phyloP scores from a whole-genome alignment of 305 asterid species.

The Andrographis paniculata region DNA sequence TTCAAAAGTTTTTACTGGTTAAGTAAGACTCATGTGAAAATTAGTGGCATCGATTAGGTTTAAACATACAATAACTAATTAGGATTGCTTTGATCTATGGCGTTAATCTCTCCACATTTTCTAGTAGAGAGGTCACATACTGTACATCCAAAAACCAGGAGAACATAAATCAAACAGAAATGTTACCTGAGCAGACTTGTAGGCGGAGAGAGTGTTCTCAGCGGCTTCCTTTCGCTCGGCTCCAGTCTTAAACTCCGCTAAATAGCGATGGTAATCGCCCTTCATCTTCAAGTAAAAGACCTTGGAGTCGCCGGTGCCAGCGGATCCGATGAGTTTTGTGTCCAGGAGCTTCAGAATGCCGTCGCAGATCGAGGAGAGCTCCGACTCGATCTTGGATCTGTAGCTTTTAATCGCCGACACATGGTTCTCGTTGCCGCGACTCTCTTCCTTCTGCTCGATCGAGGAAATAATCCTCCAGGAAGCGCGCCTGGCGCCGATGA shows the following conservation, averaged over 20 bases:
- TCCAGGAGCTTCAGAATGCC: conserved; percentile 72
- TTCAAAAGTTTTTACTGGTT: neutral
- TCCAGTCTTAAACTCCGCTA: conserved; percentile 79
- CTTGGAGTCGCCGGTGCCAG: conserved; percentile 61
- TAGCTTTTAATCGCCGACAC: conserved; percentile 51
- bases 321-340: conserved; percentile 60
- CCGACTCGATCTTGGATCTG: conserved; percentile 81
- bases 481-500: conserved; percentile 78
- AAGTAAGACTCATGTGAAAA: no score
- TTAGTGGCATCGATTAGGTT: no score
- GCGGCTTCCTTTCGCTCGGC: conserved; percentile 81
- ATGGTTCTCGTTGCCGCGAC: conserved; percentile 75
- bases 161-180: neutral
- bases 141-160: neutral
- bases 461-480: conserved; percentile 76
- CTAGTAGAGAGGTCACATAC: no score
- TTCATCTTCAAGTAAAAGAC: conserved; percentile 90
- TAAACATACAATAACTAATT: no score
- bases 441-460: no score
- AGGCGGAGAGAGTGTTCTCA: conserved; percentile 84
- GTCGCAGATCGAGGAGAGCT: conserved; percentile 62
- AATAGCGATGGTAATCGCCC: conserved; percentile 81
- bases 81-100: no score
- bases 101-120: no score
- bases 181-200: conserved; percentile 78